Conservation (phyloP, 352 stramenopile species). For the Pythium rishiriense region DNA sequence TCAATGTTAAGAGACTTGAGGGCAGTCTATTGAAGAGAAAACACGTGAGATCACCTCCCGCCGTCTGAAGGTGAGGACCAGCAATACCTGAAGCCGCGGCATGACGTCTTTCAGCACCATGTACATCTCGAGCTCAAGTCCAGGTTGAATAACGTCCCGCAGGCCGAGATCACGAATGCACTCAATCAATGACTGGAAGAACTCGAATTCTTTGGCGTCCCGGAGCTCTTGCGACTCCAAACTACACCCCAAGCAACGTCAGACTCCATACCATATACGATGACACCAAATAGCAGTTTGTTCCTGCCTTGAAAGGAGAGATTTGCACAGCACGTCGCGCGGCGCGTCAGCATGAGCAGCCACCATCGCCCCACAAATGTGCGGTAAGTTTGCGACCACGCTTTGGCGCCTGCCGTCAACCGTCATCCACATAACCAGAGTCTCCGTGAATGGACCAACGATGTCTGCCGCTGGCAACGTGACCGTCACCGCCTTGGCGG, state of each 20-base stretch:
- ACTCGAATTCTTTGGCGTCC: slow-evolving; percentile 57
- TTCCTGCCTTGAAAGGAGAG: slow-evolving; percentile 29
- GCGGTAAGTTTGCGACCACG: slow-evolving; percentile 14
- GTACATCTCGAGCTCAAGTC: slow-evolving; percentile 39
- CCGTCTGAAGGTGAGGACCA: neutral
- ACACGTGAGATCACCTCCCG: neutral
- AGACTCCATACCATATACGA: neutral
- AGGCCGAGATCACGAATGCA: slow-evolving; percentile 56
- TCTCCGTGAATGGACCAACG: slow-evolving; percentile 8
- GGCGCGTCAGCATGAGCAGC: neutral
- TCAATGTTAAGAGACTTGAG: slow-evolving; percentile 39
- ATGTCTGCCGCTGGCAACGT: neutral
- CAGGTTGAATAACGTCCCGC: slow-evolving; percentile 32
- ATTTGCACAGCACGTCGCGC: slow-evolving; percentile 2
- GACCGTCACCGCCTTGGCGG: neutral
- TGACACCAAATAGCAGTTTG: neutral
- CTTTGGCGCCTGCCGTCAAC: slow-evolving; percentile 5
- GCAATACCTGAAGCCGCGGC: slow-evolving; percentile 54
- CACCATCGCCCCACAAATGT: slow-evolving; percentile 16
- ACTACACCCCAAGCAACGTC: slow-evolving; percentile 28
- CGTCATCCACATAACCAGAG: slow-evolving; percentile 9
- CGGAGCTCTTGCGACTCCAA: slow-evolving; percentile 37
- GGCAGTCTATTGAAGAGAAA: slow-evolving; percentile 1
- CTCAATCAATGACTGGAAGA: slow-evolving; percentile 47
- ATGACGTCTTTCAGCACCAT: slow-evolving; percentile 45